Base-by-base conservation (phyloP, 2,329 filamentous ascomycete genomes). In the Colletotrichum viniferum region DNA sequence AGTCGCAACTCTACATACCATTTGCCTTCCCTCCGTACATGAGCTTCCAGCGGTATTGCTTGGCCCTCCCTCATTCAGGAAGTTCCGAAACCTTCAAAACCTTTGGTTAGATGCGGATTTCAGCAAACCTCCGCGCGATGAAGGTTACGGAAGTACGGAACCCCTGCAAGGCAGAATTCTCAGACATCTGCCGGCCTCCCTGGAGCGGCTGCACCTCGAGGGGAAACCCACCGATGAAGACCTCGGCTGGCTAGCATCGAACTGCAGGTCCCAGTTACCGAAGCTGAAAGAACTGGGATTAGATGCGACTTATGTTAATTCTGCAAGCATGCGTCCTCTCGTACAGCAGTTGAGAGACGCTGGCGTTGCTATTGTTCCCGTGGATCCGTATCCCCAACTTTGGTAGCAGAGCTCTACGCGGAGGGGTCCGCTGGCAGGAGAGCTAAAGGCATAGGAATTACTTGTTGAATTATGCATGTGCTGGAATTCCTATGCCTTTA, bases 51-150 rank as follows among this genome's bases (percentile, higher is more conserved):
- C 43, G 16, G 43, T 13, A 21, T 13, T 21, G 10, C 0, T n/a
- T 18, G n/a, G 43, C 4, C 2, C 0, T 21, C 13, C 0, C 7
- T 48, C 43, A 2, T 48, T 48, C 43, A 48, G 10, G 0, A 13
- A 48, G n/a, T 48, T 48, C 1, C 43, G 2, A 0, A 48, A 13
- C 1, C 43, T 48, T 48, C n/a, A 21, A 48, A 48, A 13, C 43
- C 4, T 48, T 2, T 48, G 43, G 43, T 21, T 48, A 1, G 43
- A 48, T 21, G n/a, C n/a, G 3, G 43, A 21, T 48, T 48, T 48
- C 10, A 21, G 5, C 43, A 18, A 48, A 13, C 10, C 5, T 21
- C 3, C 16, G 43, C 43, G 3, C 18, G 43, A 48, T 7, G n/a
- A 21, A 21, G 38, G 38, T 18, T n/a, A 43, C 38, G 38, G 38